These are phyloP conservation scores for Hypholoma sublateritium DNA, from an alignment of 768 basidiomycete genomes.

Conservation along the genomic window DNA sequence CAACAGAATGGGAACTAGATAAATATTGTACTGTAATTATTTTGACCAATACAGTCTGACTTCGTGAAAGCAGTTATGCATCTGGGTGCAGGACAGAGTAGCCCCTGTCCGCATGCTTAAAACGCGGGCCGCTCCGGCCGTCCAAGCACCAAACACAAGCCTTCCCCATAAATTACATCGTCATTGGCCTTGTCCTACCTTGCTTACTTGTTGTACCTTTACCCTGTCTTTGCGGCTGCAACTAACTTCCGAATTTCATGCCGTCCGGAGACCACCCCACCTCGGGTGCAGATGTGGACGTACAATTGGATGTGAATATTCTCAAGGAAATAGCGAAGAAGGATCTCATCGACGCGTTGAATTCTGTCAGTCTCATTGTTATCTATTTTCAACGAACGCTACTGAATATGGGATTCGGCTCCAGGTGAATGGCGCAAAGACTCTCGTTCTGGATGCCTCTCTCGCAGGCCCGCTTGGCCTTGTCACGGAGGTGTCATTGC, in stretches of 20 bases:
- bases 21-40: background rate
- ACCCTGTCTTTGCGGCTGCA: background rate
- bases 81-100: no score
- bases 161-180: no score
- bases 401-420: conserved; percentile 12
- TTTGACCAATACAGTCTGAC: no score
- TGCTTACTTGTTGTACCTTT: background rate
- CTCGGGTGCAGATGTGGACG: conserved; percentile 28
- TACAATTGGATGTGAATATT: conserved; percentile 53
- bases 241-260: conserved; percentile 13
- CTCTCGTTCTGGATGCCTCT: conserved; percentile 87
- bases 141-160: no score
- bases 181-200: background rate
- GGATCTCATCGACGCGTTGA: conserved; percentile 81
- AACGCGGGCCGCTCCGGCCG: background rate
- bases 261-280: conserved; percentile 38
- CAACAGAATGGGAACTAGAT: no score
- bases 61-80: no score
- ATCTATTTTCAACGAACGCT: conserved; percentile 1
- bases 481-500: conserved; percentile 88
- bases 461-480: conserved; percentile 91
- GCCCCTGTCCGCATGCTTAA: background rate
- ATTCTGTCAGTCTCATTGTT: conserved; percentile 54
- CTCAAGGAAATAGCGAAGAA: conserved; percentile 80
- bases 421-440: conserved; percentile 92